Evolutionary conservation across 2,329 filamentous ascomycete species (phyloP).

Genomic region (Albophoma yamanashiensis): DNA sequence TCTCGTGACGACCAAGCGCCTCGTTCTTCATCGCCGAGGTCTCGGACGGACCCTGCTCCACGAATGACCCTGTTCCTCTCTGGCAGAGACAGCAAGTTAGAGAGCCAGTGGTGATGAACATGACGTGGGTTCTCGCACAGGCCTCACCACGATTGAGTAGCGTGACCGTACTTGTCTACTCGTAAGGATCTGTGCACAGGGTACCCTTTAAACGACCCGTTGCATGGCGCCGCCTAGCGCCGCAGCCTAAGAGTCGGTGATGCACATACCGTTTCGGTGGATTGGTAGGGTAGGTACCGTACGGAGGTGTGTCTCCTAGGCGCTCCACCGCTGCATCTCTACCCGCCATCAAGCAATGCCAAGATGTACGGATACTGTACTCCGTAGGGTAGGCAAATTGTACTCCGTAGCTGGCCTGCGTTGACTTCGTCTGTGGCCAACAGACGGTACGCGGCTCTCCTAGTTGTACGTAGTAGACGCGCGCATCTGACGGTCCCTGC

Average conservation of each 20-base stretch:
- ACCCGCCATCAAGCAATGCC: neutral
- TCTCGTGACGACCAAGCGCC: neutral
- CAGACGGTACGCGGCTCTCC: neutral
- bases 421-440: neutral
- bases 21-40: neutral
- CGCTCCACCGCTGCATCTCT: neutral
- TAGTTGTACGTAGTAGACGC: neutral
- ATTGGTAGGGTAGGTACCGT: no score
- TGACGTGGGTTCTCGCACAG: neutral
- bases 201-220: neutral
- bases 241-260: neutral
- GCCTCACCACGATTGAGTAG: neutral
- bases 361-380: no score
- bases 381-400: no score
- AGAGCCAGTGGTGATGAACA: neutral
- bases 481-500: neutral
- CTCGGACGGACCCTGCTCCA: neutral
- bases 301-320: neutral
- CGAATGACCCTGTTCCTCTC: neutral
- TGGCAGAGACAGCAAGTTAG: neutral
- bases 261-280: constrained; percentile 1
- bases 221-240: neutral
- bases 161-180: neutral
- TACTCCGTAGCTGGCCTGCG: neutral
- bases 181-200: neutral